phyloP scores from a whole-genome alignment of 495 filamentous ascomycete species.

The Neurospora hispaniola region DNA sequence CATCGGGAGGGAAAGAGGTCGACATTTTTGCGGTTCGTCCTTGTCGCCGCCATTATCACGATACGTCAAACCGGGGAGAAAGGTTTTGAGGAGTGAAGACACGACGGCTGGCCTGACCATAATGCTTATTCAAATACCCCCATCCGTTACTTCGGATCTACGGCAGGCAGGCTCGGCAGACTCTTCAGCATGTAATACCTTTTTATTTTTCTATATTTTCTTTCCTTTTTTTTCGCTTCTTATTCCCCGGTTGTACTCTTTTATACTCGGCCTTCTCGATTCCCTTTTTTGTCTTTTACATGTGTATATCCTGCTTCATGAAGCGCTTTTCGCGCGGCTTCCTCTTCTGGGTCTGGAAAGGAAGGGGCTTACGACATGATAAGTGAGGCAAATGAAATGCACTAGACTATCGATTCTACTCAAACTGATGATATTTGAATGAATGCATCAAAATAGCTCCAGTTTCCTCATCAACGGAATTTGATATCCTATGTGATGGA shows the following conservation, averaged over 20 bases:
- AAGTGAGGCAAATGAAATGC: slow-evolving; percentile 20
- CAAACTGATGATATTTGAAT: not conserved
- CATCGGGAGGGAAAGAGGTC: not conserved
- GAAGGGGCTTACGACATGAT: slow-evolving; percentile 23
- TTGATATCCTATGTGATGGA: not conserved
- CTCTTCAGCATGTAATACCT: slow-evolving; percentile 43
- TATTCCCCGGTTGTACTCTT: slow-evolving; percentile 15
- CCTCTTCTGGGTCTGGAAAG: not conserved
- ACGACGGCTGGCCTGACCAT: slow-evolving; percentile 31
- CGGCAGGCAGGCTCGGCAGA: slow-evolving; percentile 14
- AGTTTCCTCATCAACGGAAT: not conserved
- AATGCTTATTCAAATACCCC: slow-evolving; percentile 32
- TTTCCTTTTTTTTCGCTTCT: slow-evolving; percentile 16
- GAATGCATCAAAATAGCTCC: not conserved
- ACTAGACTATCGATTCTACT: slow-evolving; percentile 11
- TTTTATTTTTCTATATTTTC: slow-evolving; percentile 28
- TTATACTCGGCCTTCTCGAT: slow-evolving; percentile 10
- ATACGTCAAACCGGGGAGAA: not conserved
- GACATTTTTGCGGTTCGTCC: not conserved
- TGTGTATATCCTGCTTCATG: slow-evolving; percentile 10
- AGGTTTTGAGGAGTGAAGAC: slow-evolving; percentile 9
- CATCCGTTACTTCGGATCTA: slow-evolving; percentile 23
- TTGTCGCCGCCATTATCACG: not conserved
- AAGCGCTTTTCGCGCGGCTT: slow-evolving; percentile 1
- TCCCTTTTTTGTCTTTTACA: slow-evolving; percentile 13